These are phyloP conservation scores for Senecio squalidus DNA, from an alignment of 140 eudicot genomes.

Conservation along the genomic window DNA sequence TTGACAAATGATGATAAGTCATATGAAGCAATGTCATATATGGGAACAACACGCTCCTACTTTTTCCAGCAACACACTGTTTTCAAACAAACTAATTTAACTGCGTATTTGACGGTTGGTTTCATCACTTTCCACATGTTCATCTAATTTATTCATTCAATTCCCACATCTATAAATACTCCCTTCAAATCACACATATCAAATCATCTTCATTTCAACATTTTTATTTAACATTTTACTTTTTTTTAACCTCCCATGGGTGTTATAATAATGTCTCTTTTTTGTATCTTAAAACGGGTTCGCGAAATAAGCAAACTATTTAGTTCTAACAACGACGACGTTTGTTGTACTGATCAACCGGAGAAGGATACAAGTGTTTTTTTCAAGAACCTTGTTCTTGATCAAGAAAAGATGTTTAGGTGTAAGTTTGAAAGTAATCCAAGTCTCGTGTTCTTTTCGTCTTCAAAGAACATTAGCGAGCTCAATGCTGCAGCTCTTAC, in stretches of 20 bases:
- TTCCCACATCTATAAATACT: no score
- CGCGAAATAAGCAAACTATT: slow-evolving; percentile 7
- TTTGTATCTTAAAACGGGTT: slow-evolving; percentile 13
- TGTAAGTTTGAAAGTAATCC: not conserved
- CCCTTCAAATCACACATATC: no score
- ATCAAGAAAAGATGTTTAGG: slow-evolving; percentile 17
- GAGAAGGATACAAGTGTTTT: slow-evolving; percentile 10
- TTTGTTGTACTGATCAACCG: not conserved
- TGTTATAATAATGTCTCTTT: slow-evolving; percentile 10
- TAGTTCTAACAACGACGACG: not conserved
- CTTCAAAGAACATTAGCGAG: slow-evolving; percentile 39
- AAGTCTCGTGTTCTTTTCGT: slow-evolving; percentile 10
- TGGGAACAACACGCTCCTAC: no score
- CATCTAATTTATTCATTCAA: no score
- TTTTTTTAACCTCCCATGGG: slow-evolving; percentile 1
- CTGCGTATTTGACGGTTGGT: no score
- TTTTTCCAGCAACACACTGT: no score
- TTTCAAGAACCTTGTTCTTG: slow-evolving; percentile 34
- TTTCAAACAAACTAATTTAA: no score
- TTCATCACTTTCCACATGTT: no score
- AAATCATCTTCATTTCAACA: no score
- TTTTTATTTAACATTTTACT: not conserved
- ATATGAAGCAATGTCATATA: no score
- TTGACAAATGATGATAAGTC: no score
- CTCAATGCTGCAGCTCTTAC: slow-evolving; percentile 57